Percentiles rank a stretch among this genome's conserved stretches.
phyloP scores from a whole-genome alignment of 1,284 basidiomycete species.

The Ganoderma lucidum region DNA sequence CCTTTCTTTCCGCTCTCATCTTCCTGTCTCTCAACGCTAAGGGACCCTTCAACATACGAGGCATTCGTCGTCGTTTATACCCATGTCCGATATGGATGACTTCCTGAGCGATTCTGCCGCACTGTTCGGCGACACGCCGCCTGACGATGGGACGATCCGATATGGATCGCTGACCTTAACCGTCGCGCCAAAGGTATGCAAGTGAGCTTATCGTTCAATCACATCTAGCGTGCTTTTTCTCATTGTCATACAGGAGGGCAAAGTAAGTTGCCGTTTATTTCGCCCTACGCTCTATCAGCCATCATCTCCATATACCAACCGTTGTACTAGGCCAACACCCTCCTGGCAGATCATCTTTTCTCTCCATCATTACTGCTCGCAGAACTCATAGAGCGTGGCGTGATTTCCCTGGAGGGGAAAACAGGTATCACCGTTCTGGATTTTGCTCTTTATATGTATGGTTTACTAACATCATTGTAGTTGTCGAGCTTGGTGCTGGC shows the following conservation, averaged over 20 bases:
- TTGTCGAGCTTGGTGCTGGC: conserved; percentile 74
- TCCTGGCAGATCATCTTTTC: conserved; percentile 77
- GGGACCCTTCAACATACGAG: not conserved
- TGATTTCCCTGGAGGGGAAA: conserved; percentile 48
- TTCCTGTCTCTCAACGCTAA: not conserved
- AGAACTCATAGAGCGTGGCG: conserved; percentile 65
- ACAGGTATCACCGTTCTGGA: conserved; percentile 44
- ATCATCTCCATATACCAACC: not conserved
- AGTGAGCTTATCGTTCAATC: not conserved
- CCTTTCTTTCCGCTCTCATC: not conserved
- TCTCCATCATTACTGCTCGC: conserved; percentile 72
- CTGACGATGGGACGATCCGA: conserved; percentile 24
- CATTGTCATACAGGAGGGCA: conserved; percentile 58
- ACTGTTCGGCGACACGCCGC: conserved; percentile 22
- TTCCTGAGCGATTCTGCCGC: conserved; percentile 28
- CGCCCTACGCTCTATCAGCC: no score
- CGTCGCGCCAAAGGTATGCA: conserved; percentile 27
- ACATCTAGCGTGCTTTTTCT: not conserved
- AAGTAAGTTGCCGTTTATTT: conserved; percentile 43
- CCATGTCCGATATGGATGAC: conserved; percentile 15
- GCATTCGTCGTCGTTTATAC: not conserved
- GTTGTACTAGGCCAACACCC: conserved; percentile 64
- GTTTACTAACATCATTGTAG: conserved; percentile 42
- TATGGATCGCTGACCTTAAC: conserved; percentile 30
- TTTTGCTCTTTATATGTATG: not conserved